These are phyloP conservation scores for Magnaporthiopsis incrustans DNA, from an alignment of 2,329 filamentous ascomycete genomes.

Conservation along the genomic window DNA sequence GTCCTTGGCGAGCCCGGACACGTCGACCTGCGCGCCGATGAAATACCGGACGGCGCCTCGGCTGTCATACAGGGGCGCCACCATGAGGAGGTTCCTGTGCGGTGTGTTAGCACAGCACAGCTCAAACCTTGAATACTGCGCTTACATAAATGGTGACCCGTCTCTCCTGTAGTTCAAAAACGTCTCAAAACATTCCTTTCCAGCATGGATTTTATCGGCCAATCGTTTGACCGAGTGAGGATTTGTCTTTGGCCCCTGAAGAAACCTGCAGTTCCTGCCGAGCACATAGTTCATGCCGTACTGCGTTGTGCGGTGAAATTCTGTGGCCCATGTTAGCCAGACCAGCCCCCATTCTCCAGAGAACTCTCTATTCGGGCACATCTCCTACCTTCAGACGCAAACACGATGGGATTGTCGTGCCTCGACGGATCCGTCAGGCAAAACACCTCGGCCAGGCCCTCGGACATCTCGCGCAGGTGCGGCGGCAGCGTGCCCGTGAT, in stretches of 20 bases:
- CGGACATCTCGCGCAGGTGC: constrained; percentile 59
- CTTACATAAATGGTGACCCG: constrained; percentile 60
- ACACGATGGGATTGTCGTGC: constrained; percentile 67
- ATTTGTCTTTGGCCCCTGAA: constrained; percentile 68
- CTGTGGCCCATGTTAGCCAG: constrained; percentile 26
- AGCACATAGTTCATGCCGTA: constrained; percentile 67
- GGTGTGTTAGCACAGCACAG: neutral
- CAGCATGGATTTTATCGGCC: constrained; percentile 49
- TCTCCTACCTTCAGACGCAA: constrained; percentile 60
- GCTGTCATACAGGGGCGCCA: constrained; percentile 62
- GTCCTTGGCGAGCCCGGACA: constrained; percentile 60
- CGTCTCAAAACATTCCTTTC: constrained; percentile 65
- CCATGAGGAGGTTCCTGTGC: constrained; percentile 56
- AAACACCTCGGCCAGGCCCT: constrained; percentile 69
- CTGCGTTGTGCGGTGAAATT: constrained; percentile 67
- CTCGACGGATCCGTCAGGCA: constrained; percentile 68
- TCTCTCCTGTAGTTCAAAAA: constrained; percentile 74
- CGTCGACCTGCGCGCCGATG: constrained; percentile 65
- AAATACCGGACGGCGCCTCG: constrained; percentile 58
- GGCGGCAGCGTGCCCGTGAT: constrained; percentile 60
- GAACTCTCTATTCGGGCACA: neutral
- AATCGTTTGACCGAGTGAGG: constrained; percentile 53
- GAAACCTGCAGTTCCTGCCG: constrained; percentile 69
- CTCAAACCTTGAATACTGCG: no score
- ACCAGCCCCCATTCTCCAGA: neutral